These are phyloP conservation scores for Oligophagozyma castellii DNA, from an alignment of 1,139 yeast genomes.

Conservation along the genomic window DNA sequence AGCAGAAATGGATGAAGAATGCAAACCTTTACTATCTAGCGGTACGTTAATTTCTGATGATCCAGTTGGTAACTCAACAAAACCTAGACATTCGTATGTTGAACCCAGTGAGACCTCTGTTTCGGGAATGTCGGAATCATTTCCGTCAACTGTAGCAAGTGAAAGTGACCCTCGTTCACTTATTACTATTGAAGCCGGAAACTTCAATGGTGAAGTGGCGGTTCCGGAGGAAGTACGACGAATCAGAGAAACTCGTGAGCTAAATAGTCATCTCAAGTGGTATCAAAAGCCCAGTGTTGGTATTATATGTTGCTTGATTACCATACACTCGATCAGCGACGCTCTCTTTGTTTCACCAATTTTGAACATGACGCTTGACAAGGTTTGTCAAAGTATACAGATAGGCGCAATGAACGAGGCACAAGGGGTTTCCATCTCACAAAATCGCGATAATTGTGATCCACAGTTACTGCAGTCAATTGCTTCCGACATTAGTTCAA, in stretches of 20 bases:
- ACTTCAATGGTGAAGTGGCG: neutral
- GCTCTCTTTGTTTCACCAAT: conserved; percentile 16
- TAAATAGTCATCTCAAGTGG: conserved; percentile 12
- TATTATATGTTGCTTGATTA: conserved; percentile 15
- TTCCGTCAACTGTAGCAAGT: no score
- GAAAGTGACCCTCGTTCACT: no score
- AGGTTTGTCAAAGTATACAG: conserved; percentile 15
- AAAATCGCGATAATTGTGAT: conserved; percentile 14
- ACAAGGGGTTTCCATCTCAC: neutral
- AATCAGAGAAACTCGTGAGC: neutral
- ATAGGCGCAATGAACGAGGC: neutral
- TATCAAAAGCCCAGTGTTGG: conserved; percentile 21
- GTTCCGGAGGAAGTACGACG: neutral
- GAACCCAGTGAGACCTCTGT: no score
- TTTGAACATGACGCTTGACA: conserved; percentile 14
- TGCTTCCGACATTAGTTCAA: conserved; percentile 7
- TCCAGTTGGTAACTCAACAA: no score
- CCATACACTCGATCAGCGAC: conserved; percentile 11
- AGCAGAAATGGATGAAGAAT: no score
- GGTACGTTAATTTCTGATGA: no score
- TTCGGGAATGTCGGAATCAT: no score
- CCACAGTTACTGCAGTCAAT: conserved; percentile 19
- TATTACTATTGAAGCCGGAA: no score
- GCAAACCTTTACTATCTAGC: no score
- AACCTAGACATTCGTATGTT: no score